Base-by-base conservation (phyloP, 2,329 filamentous ascomycete species). In the Diaporthe aspalathi region DNA sequence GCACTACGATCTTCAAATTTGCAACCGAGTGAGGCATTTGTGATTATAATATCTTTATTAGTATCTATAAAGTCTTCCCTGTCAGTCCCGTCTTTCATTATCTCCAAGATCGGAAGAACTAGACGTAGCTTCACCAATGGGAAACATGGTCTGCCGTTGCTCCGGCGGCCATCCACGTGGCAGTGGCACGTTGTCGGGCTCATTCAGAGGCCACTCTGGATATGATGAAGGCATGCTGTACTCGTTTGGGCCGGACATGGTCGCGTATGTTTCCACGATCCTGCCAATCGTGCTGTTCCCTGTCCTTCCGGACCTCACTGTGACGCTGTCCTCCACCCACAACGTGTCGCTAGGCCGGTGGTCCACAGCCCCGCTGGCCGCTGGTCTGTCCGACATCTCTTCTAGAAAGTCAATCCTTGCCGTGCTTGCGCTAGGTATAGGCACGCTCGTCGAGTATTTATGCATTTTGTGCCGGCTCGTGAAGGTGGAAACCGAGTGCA, bases 141-240 rank as follows among this genome's bases (percentile, higher is more conserved):
- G 60, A 27, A 65, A 65, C 60, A 65, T 65, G 43, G 60, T 65
- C n/a, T 65, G 43, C 6, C n/a, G 50, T 38, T 65, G 60, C 45
- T 50, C 43, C 4, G 60, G 45, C 16, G 60, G 60, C 60, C 60
- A 65, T 1, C 45, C 60, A 22, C 60, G 60, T n/a, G 60, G 60
- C n/a, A 24, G 9, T 38, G 60, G 60, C 2, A 65, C 60, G 38
- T 65, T 65, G 8, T 65, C 45, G 14, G 60, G 60, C 60, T 65
- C 60, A 6, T 65, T 65, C 29, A 50, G 45, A 8, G 43, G 45
- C 60, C 60, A 65, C 20, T 50, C 60, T 20, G 60, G 60, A 65
- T 65, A 65, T 24, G 29, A 24, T n/a, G 24, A 35, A 1, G 45
- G 60, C 43, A 35, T 50, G 12, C 12, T 38, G n/a, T 49, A 9